A percentile compares a stretch with the other conserved stretches of the same genome.
phyloP scores from a whole-genome alignment of 805 yeast species.

The Candida silvatica region DNA sequence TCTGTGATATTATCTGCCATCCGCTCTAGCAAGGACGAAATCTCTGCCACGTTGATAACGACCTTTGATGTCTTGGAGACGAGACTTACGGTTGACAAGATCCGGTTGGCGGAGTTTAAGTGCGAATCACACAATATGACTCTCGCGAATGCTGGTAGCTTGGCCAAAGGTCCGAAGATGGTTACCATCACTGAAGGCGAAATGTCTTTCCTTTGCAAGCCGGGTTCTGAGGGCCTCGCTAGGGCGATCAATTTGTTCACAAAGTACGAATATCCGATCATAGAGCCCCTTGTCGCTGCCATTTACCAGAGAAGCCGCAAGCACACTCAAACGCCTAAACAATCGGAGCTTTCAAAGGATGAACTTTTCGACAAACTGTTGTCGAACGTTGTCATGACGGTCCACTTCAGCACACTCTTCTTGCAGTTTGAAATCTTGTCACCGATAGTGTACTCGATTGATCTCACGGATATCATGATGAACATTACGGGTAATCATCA shows the following conservation, averaged over 20 bases:
- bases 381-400: background rate
- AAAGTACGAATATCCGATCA: constrained; percentile 15
- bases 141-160: constrained; percentile 15
- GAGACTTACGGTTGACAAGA: too few species aligned
- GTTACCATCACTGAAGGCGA: constrained; percentile 10
- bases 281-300: constrained; percentile 9
- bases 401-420: constrained; percentile 1
- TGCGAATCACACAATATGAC: constrained; percentile 8
- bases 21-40: constrained; percentile 4
- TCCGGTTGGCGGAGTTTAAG: constrained; percentile 7
- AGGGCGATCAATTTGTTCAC: constrained; percentile 13
- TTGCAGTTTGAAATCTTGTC: constrained; percentile 7
- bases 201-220: constrained; percentile 10
- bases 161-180: constrained; percentile 15
- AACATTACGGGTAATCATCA: constrained; percentile 2
- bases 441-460: constrained; percentile 7
- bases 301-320: background rate
- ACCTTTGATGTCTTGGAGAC: constrained; percentile 3
- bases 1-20: constrained; percentile 12
- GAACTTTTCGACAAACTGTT: background rate
- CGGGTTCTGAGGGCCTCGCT: constrained; percentile 15
- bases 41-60: too few species aligned
- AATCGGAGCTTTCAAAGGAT: background rate
- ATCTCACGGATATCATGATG: constrained; percentile 4
- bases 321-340: background rate